phyloP scores from a whole-genome alignment of 2,329 filamentous ascomycete genomes.

The Trichophyton benhamiae region DNA sequence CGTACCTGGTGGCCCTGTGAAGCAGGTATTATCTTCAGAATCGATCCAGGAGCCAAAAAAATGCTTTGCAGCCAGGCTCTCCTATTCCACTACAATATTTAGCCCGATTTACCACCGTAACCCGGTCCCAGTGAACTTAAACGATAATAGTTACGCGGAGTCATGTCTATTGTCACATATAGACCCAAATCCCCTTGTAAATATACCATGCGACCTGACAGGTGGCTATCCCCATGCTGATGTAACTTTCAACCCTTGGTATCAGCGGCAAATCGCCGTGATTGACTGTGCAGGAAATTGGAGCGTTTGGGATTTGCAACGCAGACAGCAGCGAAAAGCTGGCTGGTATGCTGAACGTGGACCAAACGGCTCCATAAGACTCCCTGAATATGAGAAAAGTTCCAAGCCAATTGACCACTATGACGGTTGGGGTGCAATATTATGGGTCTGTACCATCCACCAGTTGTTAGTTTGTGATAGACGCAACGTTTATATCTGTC shows the following conservation, averaged over 20 bases:
- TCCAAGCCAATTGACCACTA: conserved; percentile 17
- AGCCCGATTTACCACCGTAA: conserved; percentile 28
- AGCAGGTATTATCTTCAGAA: conserved; percentile 43
- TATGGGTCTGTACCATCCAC: conserved; percentile 29
- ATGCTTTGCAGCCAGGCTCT: conserved; percentile 42
- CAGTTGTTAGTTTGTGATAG: conserved; percentile 43
- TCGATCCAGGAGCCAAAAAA: conserved; percentile 28
- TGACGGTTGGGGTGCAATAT: conserved; percentile 35
- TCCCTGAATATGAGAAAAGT: conserved; percentile 8
- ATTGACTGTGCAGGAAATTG: conserved; percentile 44
- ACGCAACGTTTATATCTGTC: conserved; percentile 28
- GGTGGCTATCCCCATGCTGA: conserved; percentile 40
- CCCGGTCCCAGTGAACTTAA: conserved; percentile 15
- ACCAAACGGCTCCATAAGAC: conserved; percentile 21
- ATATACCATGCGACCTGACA: conserved; percentile 32
- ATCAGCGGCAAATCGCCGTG: conserved; percentile 44
- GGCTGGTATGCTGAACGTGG: conserved; percentile 21
- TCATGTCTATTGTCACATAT: conserved; percentile 14
- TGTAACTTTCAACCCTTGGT: conserved; percentile 49
- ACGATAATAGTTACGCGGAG: not conserved
- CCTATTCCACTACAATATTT: conserved; percentile 37
- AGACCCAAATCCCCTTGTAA: conserved; percentile 33
- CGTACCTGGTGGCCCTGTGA: conserved; percentile 38
- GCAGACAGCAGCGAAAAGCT: conserved; percentile 19
- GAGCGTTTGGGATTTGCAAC: conserved; percentile 38